Evolutionary conservation across 495 filamentous ascomycete genomes (phyloP).

Genomic region (Delitschia confertaspora): DNA sequence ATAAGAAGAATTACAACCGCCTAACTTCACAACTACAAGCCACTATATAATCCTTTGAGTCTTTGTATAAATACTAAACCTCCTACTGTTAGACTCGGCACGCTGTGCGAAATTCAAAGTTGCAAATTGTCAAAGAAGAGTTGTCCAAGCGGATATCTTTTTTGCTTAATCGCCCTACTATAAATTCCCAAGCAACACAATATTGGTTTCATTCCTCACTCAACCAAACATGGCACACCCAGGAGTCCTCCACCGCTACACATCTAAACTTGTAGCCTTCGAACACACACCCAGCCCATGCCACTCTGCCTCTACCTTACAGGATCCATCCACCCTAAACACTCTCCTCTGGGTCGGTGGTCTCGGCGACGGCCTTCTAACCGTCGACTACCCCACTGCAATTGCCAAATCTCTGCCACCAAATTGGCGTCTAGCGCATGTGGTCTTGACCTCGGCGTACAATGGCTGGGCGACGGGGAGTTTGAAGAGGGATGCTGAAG

Average conservation of each 20-base stretch:
- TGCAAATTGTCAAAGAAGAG: no score
- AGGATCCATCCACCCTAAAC: constrained; percentile 43
- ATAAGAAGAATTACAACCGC: no score
- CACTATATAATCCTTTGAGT: no score
- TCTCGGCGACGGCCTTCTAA: constrained; percentile 69
- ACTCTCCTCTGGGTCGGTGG: constrained; percentile 78
- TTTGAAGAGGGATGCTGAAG: constrained; percentile 60
- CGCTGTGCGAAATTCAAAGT: no score
- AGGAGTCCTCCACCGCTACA: constrained; percentile 52
- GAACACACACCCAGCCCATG: constrained; percentile 41
- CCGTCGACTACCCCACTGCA: constrained; percentile 50
- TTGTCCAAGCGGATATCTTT: no score
- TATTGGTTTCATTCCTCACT: neutral
- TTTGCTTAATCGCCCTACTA: no score
- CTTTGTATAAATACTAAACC: no score
- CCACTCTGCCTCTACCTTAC: constrained; percentile 3
- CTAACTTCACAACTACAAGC: no score
- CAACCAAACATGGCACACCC: constrained; percentile 31
- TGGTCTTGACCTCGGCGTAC: constrained; percentile 56
- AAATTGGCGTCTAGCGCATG: constrained; percentile 54
- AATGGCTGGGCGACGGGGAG: constrained; percentile 62
- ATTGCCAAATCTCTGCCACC: constrained; percentile 51
- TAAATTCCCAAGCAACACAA: no score
- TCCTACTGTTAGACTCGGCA: no score
- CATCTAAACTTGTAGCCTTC: constrained; percentile 49